Percentiles rank a stretch among this genome's conserved stretches.
Evolutionary conservation across 371 early-diverging fungal species (phyloP).

Genomic region (Mortierella sp.): DNA sequence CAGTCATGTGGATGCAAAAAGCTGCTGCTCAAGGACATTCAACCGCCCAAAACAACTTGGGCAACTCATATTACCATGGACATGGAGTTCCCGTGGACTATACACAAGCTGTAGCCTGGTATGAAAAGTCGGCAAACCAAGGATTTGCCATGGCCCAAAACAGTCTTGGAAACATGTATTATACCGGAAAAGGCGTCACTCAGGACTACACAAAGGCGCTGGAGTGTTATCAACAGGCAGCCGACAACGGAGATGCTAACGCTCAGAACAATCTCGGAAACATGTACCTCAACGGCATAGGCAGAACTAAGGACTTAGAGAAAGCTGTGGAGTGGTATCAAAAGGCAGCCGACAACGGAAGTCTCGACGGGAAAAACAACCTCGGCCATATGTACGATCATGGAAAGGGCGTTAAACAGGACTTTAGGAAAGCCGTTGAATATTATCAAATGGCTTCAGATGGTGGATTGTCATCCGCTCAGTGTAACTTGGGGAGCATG

Average conservation of each 20-base stretch:
- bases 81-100: neutral
- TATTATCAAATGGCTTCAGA: neutral
- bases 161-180: neutral
- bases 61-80: neutral
- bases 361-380: neutral
- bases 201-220: neutral
- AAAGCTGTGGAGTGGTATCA: neutral
- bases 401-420: neutral
- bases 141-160: neutral
- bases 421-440: neutral
- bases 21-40: neutral
- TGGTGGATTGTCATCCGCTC: neutral
- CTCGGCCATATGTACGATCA: neutral
- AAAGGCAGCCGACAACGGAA: neutral
- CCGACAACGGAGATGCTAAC: neutral
- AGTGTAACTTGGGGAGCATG: neutral
- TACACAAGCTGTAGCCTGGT: neutral
- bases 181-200: neutral
- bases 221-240: neutral
- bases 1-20: neutral
- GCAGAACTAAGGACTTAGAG: neutral
- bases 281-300: neutral
- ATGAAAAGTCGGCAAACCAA: neutral
- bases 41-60: neutral
- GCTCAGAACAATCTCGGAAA: neutral